Conservation (phyloP, 1,284 basidiomycete genomes). For the Sanghuangporus sanghuang region DNA sequence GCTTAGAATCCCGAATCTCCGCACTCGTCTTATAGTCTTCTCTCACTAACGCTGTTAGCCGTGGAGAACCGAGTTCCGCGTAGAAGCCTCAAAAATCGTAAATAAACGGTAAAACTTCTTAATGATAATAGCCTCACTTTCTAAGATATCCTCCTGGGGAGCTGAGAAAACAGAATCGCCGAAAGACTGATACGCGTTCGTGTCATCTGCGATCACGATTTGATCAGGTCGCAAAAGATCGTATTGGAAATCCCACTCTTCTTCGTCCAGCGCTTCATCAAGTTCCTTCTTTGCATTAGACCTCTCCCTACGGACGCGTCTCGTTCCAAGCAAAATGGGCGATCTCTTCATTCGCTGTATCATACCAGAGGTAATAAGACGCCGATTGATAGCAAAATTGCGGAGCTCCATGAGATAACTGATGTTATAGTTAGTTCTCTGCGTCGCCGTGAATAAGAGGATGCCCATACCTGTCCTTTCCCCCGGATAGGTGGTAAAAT, state of each 20-base stretch:
- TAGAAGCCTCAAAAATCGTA: conserved; percentile 52
- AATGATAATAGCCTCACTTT: conserved; percentile 41
- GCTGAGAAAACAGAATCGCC: conserved; percentile 74
- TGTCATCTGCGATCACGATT: conserved; percentile 79
- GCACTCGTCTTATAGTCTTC: conserved; percentile 66
- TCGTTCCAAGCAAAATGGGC: conserved; percentile 70
- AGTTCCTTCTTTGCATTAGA: conserved; percentile 25
- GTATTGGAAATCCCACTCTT: conserved; percentile 62
- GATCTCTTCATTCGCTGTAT: conserved; percentile 62
- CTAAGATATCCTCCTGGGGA: conserved; percentile 86
- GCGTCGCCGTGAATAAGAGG: conserved; percentile 1
- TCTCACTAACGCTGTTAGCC: conserved; percentile 66
- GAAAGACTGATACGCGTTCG: conserved; percentile 71
- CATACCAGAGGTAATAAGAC: conserved; percentile 52
- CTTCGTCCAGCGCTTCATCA: conserved; percentile 50
- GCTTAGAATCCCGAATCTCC: conserved; percentile 46
- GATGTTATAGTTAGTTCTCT: neutral
- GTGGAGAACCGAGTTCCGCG: conserved; percentile 57
- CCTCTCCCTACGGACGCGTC: conserved; percentile 42
- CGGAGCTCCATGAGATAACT: conserved; percentile 84
- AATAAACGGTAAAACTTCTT: neutral
- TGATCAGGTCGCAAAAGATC: conserved; percentile 58
- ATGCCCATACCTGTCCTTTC: conserved; percentile 51
- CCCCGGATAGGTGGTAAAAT: conserved; percentile 67
- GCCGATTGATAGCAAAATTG: conserved; percentile 76